Percentiles rank a stretch among this genome's conserved stretches.
Conservation (phyloP, 192 early-diverging fungal genomes). For the Glomus cerebriforme region DNA sequence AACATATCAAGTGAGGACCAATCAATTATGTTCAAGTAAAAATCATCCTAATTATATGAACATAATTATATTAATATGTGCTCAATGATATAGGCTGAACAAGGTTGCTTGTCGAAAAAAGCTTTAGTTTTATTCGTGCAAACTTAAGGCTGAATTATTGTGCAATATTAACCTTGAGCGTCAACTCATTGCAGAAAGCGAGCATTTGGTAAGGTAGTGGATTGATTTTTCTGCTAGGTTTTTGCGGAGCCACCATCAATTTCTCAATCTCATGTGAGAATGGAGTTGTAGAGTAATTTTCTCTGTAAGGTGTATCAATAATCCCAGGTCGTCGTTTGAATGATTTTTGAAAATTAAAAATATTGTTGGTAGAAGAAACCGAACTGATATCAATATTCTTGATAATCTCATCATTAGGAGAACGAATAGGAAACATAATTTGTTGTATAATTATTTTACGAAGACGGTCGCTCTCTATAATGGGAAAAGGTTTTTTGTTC, state of each 20-base stretch:
- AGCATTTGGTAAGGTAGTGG: slow-evolving; percentile 28
- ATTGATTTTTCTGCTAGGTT: slow-evolving; percentile 60
- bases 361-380: background rate
- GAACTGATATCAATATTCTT: background rate
- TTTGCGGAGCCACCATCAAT: slow-evolving; percentile 50
- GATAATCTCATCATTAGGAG: background rate
- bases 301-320: slow-evolving; percentile 56
- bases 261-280: slow-evolving; percentile 53
- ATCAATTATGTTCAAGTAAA: slow-evolving; percentile 95
- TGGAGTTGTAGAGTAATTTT: slow-evolving; percentile 59
- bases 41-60: slow-evolving; percentile 73
- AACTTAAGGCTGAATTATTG: no score
- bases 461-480: background rate
- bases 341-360: slow-evolving; percentile 23
- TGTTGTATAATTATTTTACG: background rate
- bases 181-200: slow-evolving; percentile 46
- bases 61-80: background rate
- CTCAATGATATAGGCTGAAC: background rate
- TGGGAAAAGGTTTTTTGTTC: background rate
- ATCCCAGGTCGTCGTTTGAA: slow-evolving; percentile 30
- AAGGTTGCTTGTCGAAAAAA: background rate
- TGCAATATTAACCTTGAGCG: slow-evolving; percentile 88
- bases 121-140: no score
- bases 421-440: slow-evolving; percentile 13
- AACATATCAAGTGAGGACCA: slow-evolving; percentile 84